Conservation (phyloP, 164 flowering plant genomes). For the Piper betle region DNA sequence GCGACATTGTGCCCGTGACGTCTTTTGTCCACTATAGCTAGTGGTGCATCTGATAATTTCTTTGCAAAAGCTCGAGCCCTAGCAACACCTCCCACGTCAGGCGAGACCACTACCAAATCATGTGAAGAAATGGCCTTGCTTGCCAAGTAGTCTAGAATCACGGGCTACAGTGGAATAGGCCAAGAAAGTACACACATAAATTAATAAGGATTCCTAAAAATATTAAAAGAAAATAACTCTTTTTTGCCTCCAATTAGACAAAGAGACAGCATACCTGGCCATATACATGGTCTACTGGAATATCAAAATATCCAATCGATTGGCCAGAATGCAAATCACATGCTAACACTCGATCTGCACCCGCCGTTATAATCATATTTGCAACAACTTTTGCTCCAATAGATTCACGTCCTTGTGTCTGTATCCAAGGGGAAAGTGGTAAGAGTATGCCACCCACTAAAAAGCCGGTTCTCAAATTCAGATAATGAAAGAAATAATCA, state of each 20-base stretch:
- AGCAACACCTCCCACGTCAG: conserved; percentile 97
- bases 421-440: conserved; percentile 7
- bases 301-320: conserved; percentile 89
- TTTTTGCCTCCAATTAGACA: not conserved
- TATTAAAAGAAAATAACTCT: not conserved
- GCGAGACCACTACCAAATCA: conserved; percentile 91
- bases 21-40: conserved; percentile 96
- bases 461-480: not conserved
- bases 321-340: conserved; percentile 96
- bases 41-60: conserved; percentile 86
- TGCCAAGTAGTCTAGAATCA: conserved; percentile 87
- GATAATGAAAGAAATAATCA: not conserved
- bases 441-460: not conserved
- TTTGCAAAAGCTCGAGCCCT: conserved; percentile 94
- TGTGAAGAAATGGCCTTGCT: conserved; percentile 53
- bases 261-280: conserved; percentile 45
- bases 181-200: not conserved
- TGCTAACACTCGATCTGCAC: conserved; percentile 81
- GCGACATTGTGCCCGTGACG: conserved; percentile 88
- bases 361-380: conserved; percentile 81
- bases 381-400: conserved; percentile 96
- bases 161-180: conserved; percentile 38
- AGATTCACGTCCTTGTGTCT: conserved; percentile 92
- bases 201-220: not conserved
- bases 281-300: conserved; percentile 82